Base-by-base conservation (phyloP, 1,139 yeast genomes). In the Debaryomycetaceae sp. region DNA sequence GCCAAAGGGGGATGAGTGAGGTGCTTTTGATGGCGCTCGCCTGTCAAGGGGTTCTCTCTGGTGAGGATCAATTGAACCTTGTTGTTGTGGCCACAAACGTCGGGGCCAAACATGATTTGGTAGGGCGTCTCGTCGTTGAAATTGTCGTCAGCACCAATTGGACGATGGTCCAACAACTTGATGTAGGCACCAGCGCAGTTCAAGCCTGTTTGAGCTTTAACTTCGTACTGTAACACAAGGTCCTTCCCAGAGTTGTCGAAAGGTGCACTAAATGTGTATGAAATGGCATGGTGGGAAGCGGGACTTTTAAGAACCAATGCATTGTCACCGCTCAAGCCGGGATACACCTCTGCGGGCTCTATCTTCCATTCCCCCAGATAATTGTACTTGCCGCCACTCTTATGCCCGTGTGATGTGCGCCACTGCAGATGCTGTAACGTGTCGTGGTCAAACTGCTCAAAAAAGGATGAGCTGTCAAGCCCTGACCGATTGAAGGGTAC, bases 101-200 rank as follows among this genome's bases (percentile, higher is more conserved):
- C 97, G 22, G 97, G 97, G 16, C 96, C 97, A 65, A 89, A 89
- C 93, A 88, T 83, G 41, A 89, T 58, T 51, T 82, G 86, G 58
- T 81, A 86, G 1, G 89, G 83, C 5, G 94, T 70, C 15, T 69
- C 75, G 39, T 74, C 71, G 43, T 61, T 65, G 56, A 83, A 78
- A 46, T 64, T 68, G 4, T 36, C 39, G 21, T 52, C 51, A 39
- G 62, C 60, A 8, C 56, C 59, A 30, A 51, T 56, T 16, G 71
- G 59, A 10, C 21, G 14, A 7, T 61, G 61, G 22, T 77, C 65
- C 34, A 88, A 61, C 30, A 88, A 63, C 60, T 88, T 88, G 45
- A 88, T 57, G 58, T 88, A 88, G 1, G 94, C 88, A 31, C 96
- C 96, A 30, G 95, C 94, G 58, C 97, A 88, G 25, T 66, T 67